Evolutionary conservation across 2,329 filamentous ascomycete species (phyloP), one percentile per base, ranked within the genome.

Genomic region (Ophiostoma tasmaniense): DNA sequence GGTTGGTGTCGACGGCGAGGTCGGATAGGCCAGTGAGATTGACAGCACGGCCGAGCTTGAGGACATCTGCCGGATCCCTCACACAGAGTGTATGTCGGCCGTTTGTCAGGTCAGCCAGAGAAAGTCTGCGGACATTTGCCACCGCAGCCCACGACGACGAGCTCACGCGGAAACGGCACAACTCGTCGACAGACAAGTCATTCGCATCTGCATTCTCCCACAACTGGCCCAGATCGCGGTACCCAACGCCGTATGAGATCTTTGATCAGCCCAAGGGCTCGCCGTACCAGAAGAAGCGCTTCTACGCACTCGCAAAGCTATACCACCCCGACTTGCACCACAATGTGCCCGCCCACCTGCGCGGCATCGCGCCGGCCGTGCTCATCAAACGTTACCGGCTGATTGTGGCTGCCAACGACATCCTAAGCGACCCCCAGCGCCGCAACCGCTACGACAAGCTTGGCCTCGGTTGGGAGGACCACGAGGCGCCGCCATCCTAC

Each of bases 261-360:
- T 89, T 98, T 75, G 82, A 85, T 71, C 78, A 81, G 65, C 74
- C 78, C 67, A 78, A 79, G 39, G 81, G 81, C 69, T 87, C 87
- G 17, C 85, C 87, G 1, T 98, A 99, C 78, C 89, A 86, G 71
- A 98, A 99, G 79, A 80, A 84, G 61, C 87, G 87, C 70, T 99
- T 93, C 83, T 95, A 96, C 78, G 86, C 94, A 75, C 86, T 99
- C 67, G 95, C 96, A 70, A 99, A 98, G 81, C 83, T 96, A 64
- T 99, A 99, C 80, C 95, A 99, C 76, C 95, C 95, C 0, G 95
- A 99, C 78, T 86, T 85, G 7, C 77, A 80, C 70, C 78, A 81
- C 71, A 76, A 22, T 37, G 50, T 37, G 22, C 68, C 67, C 0
- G 77, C 76, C 20, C 72, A 79, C 28, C 77, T 78, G 73, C 79